Conservation (phyloP, 345 rosid genomes). For the Adansonia digitata region DNA sequence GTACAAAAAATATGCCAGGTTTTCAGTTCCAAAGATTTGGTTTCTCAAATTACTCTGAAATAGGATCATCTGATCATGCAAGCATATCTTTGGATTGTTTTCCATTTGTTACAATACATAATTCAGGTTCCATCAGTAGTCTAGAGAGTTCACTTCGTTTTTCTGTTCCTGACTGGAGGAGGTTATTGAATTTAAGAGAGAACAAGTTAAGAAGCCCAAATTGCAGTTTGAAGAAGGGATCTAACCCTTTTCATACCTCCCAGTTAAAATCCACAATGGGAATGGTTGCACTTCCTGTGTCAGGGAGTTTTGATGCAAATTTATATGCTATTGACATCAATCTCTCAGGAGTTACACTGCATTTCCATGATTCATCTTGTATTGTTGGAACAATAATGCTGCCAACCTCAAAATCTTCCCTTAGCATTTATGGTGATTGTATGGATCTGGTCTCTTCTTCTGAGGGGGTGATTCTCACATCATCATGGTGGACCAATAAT, state of each 20-base stretch:
- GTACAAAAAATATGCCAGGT: conserved; percentile 28
- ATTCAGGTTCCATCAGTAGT: conserved; percentile 45
- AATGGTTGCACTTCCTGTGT: conserved; percentile 22
- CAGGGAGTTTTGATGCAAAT: conserved; percentile 27
- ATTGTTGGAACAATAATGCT: conserved; percentile 58
- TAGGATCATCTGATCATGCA: conserved; percentile 35
- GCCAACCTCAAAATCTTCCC: conserved; percentile 42
- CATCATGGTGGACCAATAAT: conserved; percentile 57
- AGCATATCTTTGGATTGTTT: conserved; percentile 58
- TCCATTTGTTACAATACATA: conserved; percentile 58
- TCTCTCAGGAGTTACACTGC: conserved; percentile 47
- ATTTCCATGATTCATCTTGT: conserved; percentile 81
- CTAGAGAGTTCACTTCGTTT: conserved; percentile 49
- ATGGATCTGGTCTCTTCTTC: conserved; percentile 65
- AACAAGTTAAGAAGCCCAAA: conserved; percentile 31
- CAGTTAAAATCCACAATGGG: conserved; percentile 21
- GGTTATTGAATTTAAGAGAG: conserved; percentile 35
- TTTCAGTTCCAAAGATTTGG: conserved; percentile 59
- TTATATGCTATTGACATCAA: conserved; percentile 39
- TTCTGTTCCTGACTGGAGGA: conserved; percentile 56
- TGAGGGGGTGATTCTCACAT: conserved; percentile 59
- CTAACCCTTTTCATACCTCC: conserved; percentile 9
- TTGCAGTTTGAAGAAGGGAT: conserved; percentile 29
- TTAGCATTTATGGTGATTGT: conserved; percentile 37
- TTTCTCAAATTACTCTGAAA: conserved; percentile 64